Evolutionary conservation across 2,329 filamentous ascomycete genomes (phyloP).

Genomic region (Fusarium sp.): DNA sequence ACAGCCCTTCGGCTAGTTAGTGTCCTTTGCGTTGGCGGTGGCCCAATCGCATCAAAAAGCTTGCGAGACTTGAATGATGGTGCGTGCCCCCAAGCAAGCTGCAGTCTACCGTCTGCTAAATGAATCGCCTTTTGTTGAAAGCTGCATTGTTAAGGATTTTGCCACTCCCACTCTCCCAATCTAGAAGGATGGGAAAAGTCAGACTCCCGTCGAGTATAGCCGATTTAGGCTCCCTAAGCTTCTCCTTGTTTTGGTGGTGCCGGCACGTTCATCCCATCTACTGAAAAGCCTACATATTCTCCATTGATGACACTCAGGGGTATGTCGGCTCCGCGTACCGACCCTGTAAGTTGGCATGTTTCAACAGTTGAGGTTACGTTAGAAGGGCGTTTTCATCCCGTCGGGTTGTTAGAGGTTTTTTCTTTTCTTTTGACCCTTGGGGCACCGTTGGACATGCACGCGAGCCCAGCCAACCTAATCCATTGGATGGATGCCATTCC

Average conservation of each 20-base stretch:
- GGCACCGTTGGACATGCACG: constrained; percentile 23
- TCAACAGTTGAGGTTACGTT: constrained; percentile 5
- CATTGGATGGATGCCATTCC: too few relatives aligned
- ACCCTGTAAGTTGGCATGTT: constrained; percentile 26
- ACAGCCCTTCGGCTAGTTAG: constrained; percentile 22
- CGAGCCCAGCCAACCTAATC: constrained; percentile 9
- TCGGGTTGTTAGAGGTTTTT: constrained; percentile 37
- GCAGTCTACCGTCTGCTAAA: background rate
- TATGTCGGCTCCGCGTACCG: constrained; percentile 46
- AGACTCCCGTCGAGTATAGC: background rate
- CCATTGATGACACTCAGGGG: constrained; percentile 4
- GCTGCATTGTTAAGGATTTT: constrained; percentile 12
- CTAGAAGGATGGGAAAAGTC: background rate
- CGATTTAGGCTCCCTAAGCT: background rate
- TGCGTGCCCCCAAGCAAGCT: constrained; percentile 6
- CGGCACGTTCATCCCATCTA: background rate
- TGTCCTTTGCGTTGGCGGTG: constrained; percentile 17
- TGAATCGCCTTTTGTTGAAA: constrained; percentile 28
- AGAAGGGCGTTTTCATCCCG: constrained; percentile 21
- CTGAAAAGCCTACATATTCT: background rate
- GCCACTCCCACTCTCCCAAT: constrained; percentile 4
- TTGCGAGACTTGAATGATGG: constrained; percentile 33
- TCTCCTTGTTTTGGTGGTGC: background rate
- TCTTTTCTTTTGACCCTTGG: too few relatives aligned
- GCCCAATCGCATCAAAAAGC: constrained; percentile 20